Conservation (phyloP, 1,284 basidiomycete genomes). For the Sphagnurus paluster region DNA sequence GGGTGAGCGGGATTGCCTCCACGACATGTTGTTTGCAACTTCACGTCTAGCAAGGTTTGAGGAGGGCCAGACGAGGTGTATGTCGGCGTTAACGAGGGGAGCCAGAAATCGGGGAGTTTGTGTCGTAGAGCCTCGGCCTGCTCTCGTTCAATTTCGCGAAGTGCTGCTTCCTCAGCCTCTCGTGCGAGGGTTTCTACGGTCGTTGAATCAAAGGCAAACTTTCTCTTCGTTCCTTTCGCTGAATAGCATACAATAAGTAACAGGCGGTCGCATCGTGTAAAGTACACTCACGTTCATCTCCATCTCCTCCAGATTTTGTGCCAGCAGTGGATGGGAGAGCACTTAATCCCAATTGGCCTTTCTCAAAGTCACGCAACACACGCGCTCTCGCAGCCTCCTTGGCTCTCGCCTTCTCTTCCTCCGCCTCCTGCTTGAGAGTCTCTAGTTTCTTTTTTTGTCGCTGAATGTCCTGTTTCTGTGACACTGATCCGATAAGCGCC, state of each 20-base stretch:
- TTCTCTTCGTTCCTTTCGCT: constrained; percentile 68
- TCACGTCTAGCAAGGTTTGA: constrained; percentile 71
- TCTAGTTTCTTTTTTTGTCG: constrained; percentile 78
- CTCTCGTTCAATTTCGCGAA: constrained; percentile 80
- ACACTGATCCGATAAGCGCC: constrained; percentile 46
- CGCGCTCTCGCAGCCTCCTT: constrained; percentile 78
- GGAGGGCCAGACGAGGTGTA: constrained; percentile 65
- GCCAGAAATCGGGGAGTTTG: constrained; percentile 94
- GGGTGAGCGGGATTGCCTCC: constrained; percentile 74
- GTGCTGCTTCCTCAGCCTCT: constrained; percentile 84
- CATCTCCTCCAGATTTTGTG: constrained; percentile 27
- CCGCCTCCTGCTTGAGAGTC: constrained; percentile 71
- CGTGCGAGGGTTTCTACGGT: constrained; percentile 69
- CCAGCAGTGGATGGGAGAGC: constrained; percentile 38
- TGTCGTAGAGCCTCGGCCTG: constrained; percentile 80
- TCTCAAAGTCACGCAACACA: constrained; percentile 86
- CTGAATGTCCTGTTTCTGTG: constrained; percentile 91
- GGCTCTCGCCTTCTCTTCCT: constrained; percentile 67
- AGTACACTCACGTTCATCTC: constrained; percentile 35
- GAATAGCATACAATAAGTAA: constrained; percentile 7
- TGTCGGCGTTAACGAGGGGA: constrained; percentile 85
- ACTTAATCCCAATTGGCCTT: constrained; percentile 70
- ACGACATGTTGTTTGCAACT: constrained; percentile 84
- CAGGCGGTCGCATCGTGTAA: background rate
- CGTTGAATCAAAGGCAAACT: constrained; percentile 75